Conservation (phyloP, 2,329 filamentous ascomycete genomes). For the Chaetomium sp. region DNA sequence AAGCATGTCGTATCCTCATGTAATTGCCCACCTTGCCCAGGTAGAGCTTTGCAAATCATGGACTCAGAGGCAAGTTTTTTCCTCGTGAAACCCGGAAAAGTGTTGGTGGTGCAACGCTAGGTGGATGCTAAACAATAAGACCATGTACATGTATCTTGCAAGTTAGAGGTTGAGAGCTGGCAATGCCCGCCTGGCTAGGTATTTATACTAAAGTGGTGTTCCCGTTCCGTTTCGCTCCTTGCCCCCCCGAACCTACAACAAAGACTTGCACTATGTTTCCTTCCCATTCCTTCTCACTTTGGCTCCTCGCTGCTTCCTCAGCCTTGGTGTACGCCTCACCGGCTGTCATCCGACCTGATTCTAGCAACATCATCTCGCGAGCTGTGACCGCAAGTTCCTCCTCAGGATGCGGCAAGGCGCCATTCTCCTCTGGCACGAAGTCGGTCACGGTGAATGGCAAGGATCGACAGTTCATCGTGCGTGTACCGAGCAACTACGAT, state of each 20-base stretch:
- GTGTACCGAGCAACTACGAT: constrained; percentile 44
- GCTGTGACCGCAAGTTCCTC: neutral
- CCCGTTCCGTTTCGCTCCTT: neutral
- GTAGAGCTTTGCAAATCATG: too few species aligned
- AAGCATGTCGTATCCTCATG: neutral
- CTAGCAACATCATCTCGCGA: neutral
- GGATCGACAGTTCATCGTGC: constrained; percentile 44
- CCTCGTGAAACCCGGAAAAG: neutral
- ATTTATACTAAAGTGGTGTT: neutral
- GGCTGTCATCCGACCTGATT: neutral
- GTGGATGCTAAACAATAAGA: neutral
- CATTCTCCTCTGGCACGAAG: constrained; percentile 1
- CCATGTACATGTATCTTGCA: too few species aligned
- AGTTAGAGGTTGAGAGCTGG: too few species aligned
- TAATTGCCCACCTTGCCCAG: neutral
- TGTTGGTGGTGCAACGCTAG: neutral
- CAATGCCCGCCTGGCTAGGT: too few species aligned
- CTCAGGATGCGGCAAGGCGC: constrained; percentile 10
- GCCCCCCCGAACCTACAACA: neutral
- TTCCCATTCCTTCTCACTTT: neutral
- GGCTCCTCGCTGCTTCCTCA: neutral
- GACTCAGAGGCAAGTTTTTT: neutral
- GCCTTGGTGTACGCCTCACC: neutral
- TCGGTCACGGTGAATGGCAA: constrained; percentile 44
- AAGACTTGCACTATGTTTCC: neutral